phyloP scores from a whole-genome alignment of 805 yeast species.

The Yarrowia sp. region DNA sequence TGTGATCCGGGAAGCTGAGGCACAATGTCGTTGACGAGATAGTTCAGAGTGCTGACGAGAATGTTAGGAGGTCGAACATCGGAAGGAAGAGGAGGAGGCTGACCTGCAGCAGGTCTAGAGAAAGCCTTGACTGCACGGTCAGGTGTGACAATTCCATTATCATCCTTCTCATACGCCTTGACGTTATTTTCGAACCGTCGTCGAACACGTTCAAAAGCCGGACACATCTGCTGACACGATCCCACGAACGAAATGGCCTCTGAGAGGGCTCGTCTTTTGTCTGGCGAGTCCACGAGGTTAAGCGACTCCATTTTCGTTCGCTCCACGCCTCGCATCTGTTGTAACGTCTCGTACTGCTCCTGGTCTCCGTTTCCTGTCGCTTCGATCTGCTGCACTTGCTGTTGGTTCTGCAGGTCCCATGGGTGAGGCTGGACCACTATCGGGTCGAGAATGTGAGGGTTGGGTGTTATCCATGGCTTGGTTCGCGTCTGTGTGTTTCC shows the following conservation, averaged over 20 bases:
- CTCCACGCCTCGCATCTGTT: conserved; percentile 69
- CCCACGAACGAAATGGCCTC: conserved; percentile 90
- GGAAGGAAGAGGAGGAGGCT: conserved; percentile 95
- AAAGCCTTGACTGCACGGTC: conserved; percentile 80
- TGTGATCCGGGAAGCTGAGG: conserved; percentile 78
- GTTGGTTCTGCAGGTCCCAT: conserved; percentile 80
- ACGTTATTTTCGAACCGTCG: conserved; percentile 86
- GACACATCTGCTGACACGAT: conserved; percentile 92
- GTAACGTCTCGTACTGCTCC: conserved; percentile 40
- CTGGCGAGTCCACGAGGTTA: conserved; percentile 86
- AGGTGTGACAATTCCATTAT: conserved; percentile 57
- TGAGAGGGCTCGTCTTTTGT: conserved; percentile 72
- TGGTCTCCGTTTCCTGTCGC: conserved; percentile 35
- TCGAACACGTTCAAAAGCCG: conserved; percentile 84
- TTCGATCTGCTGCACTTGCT: conserved; percentile 50
- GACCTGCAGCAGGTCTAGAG: conserved; percentile 96
- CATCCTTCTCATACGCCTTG: conserved; percentile 69
- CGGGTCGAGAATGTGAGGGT: conserved; percentile 10
- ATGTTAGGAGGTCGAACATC: conserved; percentile 93
- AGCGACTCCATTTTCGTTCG: conserved; percentile 72
- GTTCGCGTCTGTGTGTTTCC: neutral
- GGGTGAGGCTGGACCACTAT: conserved; percentile 35
- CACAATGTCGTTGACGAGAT: conserved; percentile 62
- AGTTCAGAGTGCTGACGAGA: conserved; percentile 62
- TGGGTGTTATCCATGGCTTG: neutral